Evolutionary conservation across 2,329 filamentous ascomycete species (phyloP).

Genomic region (Leptographium procerum): DNA sequence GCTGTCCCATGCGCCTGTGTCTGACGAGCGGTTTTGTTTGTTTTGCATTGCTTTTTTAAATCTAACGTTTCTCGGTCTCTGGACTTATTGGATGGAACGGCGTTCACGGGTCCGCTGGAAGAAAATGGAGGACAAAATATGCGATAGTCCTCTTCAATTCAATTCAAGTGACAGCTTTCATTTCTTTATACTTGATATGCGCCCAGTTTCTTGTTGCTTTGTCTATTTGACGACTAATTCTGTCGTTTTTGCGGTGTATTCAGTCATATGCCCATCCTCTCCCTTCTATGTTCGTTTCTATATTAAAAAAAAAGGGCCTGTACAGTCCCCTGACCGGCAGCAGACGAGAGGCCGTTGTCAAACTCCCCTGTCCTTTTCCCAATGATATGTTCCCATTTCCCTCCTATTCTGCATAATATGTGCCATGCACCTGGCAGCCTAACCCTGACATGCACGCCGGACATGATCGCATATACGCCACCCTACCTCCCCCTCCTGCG

Average conservation of each 20-base stretch:
- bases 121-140: not conserved
- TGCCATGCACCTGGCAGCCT: constrained; percentile 10
- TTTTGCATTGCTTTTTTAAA: not conserved
- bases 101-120: not conserved
- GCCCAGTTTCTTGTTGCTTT: not conserved
- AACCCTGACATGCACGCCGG: constrained; percentile 10
- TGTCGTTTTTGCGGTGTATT: not conserved
- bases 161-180: too few relatives aligned
- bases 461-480: constrained; percentile 1
- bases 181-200: not conserved
- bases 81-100: not conserved
- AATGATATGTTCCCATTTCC: too few relatives aligned
- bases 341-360: not conserved
- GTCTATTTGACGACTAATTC: not conserved
- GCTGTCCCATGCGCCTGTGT: not conserved
- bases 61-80: not conserved
- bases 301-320: not conserved
- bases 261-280: not conserved
- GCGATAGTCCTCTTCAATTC: not conserved
- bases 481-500: not conserved
- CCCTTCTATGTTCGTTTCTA: not conserved
- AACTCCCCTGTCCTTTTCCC: not conserved
- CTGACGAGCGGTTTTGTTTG: not conserved
- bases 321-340: not conserved
- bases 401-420: constrained; percentile 5